Evolutionary conservation across 176 grass and related monocot species (phyloP).

Genomic region (Avena eriantha): DNA sequence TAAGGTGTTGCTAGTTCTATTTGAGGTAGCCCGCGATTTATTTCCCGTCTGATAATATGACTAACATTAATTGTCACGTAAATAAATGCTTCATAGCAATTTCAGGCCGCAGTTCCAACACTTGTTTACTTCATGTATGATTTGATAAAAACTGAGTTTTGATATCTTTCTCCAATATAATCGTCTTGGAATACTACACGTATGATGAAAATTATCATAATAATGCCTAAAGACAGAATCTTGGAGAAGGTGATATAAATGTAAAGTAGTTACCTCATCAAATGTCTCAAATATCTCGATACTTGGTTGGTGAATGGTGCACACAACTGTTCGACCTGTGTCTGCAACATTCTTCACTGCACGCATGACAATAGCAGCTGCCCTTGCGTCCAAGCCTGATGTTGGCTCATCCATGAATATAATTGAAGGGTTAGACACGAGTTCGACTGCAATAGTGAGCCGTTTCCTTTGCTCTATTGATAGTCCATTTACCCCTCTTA

Average conservation of each 20-base stretch:
- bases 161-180: not conserved
- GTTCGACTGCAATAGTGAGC: no score
- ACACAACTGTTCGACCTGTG: slow-evolving; percentile 75
- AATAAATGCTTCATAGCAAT: not conserved
- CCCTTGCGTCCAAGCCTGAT: no score
- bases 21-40: not conserved
- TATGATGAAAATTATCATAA: not conserved
- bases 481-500: no score
- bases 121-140: not conserved
- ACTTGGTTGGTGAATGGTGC: slow-evolving; percentile 82
- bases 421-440: no score
- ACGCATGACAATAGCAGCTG: slow-evolving; percentile 67
- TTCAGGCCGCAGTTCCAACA: not conserved
- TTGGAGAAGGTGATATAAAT: not conserved
- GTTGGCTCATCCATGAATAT: not conserved
- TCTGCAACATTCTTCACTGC: slow-evolving; percentile 68
- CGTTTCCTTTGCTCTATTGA: no score
- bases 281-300: slow-evolving; percentile 85
- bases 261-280: slow-evolving; percentile 59
- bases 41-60: not conserved
- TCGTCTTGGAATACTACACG: no score
- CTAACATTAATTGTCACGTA: not conserved
- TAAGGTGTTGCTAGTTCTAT: not conserved
- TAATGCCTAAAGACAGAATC: not conserved
- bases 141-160: not conserved